Conservation (phyloP, 306 rosid species). For the Gleditsia sinensis region DNA sequence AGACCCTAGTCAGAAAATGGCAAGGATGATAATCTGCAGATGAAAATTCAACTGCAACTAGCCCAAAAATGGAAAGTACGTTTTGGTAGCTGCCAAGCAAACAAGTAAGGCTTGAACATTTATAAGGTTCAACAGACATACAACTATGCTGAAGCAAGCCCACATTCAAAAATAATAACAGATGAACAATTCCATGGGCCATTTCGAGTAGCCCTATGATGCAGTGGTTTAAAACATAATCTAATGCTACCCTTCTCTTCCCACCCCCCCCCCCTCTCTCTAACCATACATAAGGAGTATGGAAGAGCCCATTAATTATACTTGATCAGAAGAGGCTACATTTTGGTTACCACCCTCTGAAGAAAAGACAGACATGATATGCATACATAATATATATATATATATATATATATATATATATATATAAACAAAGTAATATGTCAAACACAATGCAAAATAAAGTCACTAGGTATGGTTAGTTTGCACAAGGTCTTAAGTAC, state of each 20-base stretch:
- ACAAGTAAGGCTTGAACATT: slow-evolving; percentile 16
- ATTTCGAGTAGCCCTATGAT: not conserved
- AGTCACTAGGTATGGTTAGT: too few relatives aligned
- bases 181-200: not conserved
- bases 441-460: too few relatives aligned
- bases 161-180: not conserved
- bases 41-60: slow-evolving; percentile 2
- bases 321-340: too few relatives aligned
- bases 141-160: slow-evolving; percentile 1
- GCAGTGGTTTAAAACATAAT: not conserved
- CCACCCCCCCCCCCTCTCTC: too few relatives aligned
- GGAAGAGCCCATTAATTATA: too few relatives aligned
- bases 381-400: too few relatives aligned
- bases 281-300: too few relatives aligned
- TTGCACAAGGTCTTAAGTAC: too few relatives aligned
- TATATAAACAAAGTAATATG: too few relatives aligned
- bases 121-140: not conserved
- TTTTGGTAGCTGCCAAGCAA: slow-evolving; percentile 18
- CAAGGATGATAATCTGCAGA: slow-evolving; percentile 26
- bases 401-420: too few relatives aligned
- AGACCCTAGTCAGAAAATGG: slow-evolving; percentile 42
- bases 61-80: slow-evolving; percentile 8
- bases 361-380: too few relatives aligned
- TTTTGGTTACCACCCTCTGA: too few relatives aligned
- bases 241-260: not conserved